phyloP scores from a whole-genome alignment of 768 basidiomycete genomes.

The Tephrocybe sp. region DNA sequence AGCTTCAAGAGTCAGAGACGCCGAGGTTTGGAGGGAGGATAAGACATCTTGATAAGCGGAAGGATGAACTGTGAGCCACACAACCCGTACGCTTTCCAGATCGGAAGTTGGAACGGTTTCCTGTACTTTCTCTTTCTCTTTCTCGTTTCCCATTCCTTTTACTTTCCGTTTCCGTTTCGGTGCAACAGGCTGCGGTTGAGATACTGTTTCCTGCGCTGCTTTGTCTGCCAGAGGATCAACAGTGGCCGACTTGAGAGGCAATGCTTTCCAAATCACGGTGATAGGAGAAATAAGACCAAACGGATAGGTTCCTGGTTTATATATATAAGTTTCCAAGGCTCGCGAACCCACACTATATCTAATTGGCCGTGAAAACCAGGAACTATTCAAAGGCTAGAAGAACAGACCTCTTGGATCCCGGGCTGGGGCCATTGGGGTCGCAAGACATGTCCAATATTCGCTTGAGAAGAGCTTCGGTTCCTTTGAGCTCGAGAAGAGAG shows the following conservation, averaged over 20 bases:
- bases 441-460: constrained; percentile 51
- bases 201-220: background rate
- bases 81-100: constrained; percentile 30
- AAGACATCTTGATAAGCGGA: constrained; percentile 59
- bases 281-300: constrained; percentile 66
- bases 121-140: constrained; percentile 29
- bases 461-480: constrained; percentile 54
- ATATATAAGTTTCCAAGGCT: constrained; percentile 62
- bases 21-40: constrained; percentile 45
- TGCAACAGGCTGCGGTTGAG: constrained; percentile 8
- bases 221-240: constrained; percentile 4
- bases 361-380: background rate
- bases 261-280: constrained; percentile 71
- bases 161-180: constrained; percentile 17
- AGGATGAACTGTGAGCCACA: constrained; percentile 85
- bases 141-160: constrained; percentile 34
- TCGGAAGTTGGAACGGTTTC: constrained; percentile 22
- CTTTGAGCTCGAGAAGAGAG: constrained; percentile 71
- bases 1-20: constrained; percentile 46
- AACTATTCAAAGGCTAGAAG: background rate
- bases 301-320: constrained; percentile 64
- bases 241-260: constrained; percentile 3
- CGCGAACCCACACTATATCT: constrained; percentile 71
- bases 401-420: constrained; percentile 59
- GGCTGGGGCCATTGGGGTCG: constrained; percentile 60